phyloP scores from a whole-genome alignment of 169 alveolate genomes.

The Plasmodium blacklocki region DNA sequence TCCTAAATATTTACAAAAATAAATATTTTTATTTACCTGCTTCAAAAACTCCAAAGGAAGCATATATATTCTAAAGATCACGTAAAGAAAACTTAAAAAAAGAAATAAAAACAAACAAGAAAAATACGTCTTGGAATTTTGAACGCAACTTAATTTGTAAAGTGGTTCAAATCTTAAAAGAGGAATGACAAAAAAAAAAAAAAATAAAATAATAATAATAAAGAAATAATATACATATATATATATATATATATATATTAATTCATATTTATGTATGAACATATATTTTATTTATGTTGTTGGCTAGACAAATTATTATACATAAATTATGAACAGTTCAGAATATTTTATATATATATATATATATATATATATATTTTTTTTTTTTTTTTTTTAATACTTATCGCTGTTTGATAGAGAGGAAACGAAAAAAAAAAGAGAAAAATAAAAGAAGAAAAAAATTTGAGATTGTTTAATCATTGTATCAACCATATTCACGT shows the following conservation, averaged over 20 bases:
- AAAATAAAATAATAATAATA: neutral
- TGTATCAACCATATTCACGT: conserved; percentile 13
- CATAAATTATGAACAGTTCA: too few species aligned
- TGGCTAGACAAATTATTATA: too few species aligned
- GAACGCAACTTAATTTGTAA: conserved; percentile 27
- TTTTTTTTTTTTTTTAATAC: conserved; percentile 10
- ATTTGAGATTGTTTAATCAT: conserved; percentile 50
- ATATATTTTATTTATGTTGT: neutral
- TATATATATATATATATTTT: neutral
- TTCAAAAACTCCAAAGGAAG: conserved; percentile 30
- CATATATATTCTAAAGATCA: conserved; percentile 16
- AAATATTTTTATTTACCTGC: conserved; percentile 12
- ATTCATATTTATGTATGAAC: neutral
- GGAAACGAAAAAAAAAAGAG: conserved; percentile 50
- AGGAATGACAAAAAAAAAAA: neutral
- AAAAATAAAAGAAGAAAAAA: conserved; percentile 45
- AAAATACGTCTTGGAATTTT: conserved; percentile 46
- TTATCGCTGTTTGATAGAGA: conserved; percentile 53
- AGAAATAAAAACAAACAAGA: conserved; percentile 48
- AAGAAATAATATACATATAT: neutral
- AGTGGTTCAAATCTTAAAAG: conserved; percentile 39
- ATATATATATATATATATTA: neutral
- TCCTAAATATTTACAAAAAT: neutral
- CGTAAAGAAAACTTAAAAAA: conserved; percentile 40
- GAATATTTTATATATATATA: too few species aligned